Evolutionary conservation across 2,329 filamentous ascomycete species (phyloP).

Genomic region (Talaromyces sp.): DNA sequence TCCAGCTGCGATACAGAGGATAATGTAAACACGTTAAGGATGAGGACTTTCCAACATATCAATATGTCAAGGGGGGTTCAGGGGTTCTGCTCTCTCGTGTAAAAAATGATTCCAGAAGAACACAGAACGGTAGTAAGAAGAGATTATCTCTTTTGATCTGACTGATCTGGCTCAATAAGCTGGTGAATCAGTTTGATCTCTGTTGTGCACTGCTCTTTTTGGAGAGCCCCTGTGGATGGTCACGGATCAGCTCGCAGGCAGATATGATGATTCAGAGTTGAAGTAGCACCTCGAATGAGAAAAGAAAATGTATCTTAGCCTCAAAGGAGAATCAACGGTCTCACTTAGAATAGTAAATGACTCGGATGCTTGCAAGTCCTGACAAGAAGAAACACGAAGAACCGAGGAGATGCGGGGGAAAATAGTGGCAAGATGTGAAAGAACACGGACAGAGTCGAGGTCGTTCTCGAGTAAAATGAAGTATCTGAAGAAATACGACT

Average conservation of each 20-base stretch:
- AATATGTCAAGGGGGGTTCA: slow-evolving; percentile 8
- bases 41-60: neutral
- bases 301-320: neutral
- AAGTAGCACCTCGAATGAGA: neutral
- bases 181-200: neutral
- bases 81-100: slow-evolving; percentile 9
- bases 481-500: neutral
- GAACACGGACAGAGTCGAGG: neutral
- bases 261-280: neutral
- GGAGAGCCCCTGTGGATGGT: neutral
- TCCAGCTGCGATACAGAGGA: neutral
- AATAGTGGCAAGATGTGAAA: slow-evolving; percentile 13
- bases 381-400: slow-evolving; percentile 2
- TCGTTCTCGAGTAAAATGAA: neutral
- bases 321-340: neutral
- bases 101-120: neutral
- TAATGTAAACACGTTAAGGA: neutral
- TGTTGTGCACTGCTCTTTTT: neutral
- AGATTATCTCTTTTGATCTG: neutral
- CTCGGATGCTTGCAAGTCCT: neutral
- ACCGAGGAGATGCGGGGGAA: slow-evolving; percentile 8
- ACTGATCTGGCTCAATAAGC: neutral
- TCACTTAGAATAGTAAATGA: neutral
- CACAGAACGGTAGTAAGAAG: neutral
- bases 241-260: neutral